Evolutionary conservation across 2,329 filamentous ascomycete genomes (phyloP), one percentile per base, ranked within the genome.

Genomic region (Cryphonectria naterciae): DNA sequence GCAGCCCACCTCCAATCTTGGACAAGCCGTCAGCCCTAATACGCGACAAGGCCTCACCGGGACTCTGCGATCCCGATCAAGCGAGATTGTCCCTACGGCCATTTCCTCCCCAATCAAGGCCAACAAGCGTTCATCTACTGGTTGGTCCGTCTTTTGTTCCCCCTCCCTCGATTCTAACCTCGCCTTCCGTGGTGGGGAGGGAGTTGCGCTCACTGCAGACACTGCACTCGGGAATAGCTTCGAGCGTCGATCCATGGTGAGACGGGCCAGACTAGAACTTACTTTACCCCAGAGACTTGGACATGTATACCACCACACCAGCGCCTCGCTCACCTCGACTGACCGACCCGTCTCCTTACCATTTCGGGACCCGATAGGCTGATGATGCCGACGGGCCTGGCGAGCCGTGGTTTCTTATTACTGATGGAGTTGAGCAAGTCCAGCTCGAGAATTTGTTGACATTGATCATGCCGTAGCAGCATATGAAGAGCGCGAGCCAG

Each of bases 91-190:
- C 63, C 25, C 15, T 32, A 25, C 25, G 46, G 69, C 65, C 69
- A 65, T 64, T 62, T 64, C 43, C 39, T 32, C 41, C 58, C 69
- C 65, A 70, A 68, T 70, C 69, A 70, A 25, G 43, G 39, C 43
- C 22, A 7, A 25, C 25, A 41, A 17, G 52, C 7, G 43, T 46
- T 35, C 17, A 46, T 68, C 28, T 19, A 46, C 58, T 35, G 25
- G 25, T 68, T 65, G 58, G 64, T 37, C 28, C 56, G n/a, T 52
- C 41, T 19, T 11, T 11, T 49, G 46, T 2, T n/a, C n/a, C 46
- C 19, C 39, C n/a, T 19, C 39, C n/a, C 37, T 22, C 19, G n/a
- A 39, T 1, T 35, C 58, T 39, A 19, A 35, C 28, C 10, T 41
- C 35, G 32, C 22, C 37, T 17, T 17, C 61, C 22, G 13, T 46